These are phyloP conservation scores for Rhododendron vialii DNA, from an alignment of 148 eudicot species.

Conservation along the genomic window DNA sequence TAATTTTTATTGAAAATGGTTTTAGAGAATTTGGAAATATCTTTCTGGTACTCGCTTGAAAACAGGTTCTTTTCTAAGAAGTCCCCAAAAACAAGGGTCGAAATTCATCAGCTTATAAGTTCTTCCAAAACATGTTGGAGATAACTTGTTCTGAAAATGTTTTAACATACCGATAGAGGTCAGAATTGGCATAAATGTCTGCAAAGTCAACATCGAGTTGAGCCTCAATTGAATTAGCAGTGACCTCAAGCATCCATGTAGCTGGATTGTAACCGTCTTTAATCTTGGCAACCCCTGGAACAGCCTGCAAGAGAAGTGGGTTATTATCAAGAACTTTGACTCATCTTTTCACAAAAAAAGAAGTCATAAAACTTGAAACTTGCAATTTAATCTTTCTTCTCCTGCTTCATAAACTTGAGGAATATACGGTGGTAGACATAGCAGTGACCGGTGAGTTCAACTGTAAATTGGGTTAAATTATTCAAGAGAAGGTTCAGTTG, in stretches of 20 bases:
- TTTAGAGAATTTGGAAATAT: not conserved
- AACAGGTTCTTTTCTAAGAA: not conserved
- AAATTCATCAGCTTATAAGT: not conserved
- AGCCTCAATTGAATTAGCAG: conserved; percentile 28
- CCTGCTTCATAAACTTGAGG: not conserved
- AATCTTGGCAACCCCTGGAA: conserved; percentile 38
- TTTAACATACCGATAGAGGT: conserved; percentile 24
- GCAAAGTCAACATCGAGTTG: conserved; percentile 45
- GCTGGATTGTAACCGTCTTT: conserved; percentile 53
- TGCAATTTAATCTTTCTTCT: not conserved
- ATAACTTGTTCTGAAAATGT: not conserved
- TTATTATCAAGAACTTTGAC: not conserved
- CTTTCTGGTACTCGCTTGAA: not conserved
- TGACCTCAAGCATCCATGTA: conserved; percentile 57
- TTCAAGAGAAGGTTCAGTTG: not conserved
- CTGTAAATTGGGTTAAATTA: not conserved
- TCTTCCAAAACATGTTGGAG: not conserved
- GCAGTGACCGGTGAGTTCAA: not conserved
- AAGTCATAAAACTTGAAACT: not conserved
- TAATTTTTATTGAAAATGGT: not conserved
- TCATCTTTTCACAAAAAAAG: not conserved
- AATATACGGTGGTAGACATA: not conserved
- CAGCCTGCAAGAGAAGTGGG: conserved; percentile 14
- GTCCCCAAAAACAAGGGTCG: not conserved
- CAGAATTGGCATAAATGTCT: conserved; percentile 33